Percentiles rank a stretch among this genome's conserved stretches.
phyloP scores from a whole-genome alignment of 768 basidiomycete genomes.

The Lentinula sp. region DNA sequence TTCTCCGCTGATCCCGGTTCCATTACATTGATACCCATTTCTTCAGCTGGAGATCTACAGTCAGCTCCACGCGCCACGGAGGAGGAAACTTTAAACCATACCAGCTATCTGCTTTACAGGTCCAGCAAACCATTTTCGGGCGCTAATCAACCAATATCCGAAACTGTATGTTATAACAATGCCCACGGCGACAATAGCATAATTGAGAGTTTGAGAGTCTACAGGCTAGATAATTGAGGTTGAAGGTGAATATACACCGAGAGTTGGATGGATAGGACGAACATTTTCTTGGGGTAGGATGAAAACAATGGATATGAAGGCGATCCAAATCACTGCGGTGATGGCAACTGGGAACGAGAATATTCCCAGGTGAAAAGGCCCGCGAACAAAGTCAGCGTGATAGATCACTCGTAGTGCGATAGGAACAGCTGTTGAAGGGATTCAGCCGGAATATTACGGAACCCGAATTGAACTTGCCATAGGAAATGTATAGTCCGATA shows the following conservation, averaged over 20 bases:
- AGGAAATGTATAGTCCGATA: slow-evolving; percentile 73
- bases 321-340: slow-evolving; percentile 44
- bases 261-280: slow-evolving; percentile 10
- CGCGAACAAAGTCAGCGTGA: slow-evolving; percentile 50
- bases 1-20: slow-evolving; percentile 24
- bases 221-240: slow-evolving; percentile 40
- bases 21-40: slow-evolving; percentile 43
- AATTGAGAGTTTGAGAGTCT: slow-evolving; percentile 66
- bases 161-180: slow-evolving; percentile 61
- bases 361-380: slow-evolving; percentile 66
- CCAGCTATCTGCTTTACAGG: slow-evolving; percentile 63
- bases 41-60: slow-evolving; percentile 26
- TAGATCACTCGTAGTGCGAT: slow-evolving; percentile 64
- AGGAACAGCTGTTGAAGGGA: slow-evolving; percentile 43
- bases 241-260: background rate
- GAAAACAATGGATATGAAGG: slow-evolving; percentile 68
- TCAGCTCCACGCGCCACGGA: background rate
- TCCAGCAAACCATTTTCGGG: slow-evolving; percentile 68
- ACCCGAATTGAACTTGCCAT: slow-evolving; percentile 33
- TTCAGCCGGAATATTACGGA: background rate
- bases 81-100: slow-evolving; percentile 18
- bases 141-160: slow-evolving; percentile 67
- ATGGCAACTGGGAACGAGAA: slow-evolving; percentile 52
- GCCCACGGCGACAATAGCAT: slow-evolving; percentile 69
- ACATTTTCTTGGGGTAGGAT: slow-evolving; percentile 66